These are phyloP conservation scores for Botrytis deweyae DNA, from an alignment of 2,329 filamentous ascomycete genomes.

Conservation along the genomic window DNA sequence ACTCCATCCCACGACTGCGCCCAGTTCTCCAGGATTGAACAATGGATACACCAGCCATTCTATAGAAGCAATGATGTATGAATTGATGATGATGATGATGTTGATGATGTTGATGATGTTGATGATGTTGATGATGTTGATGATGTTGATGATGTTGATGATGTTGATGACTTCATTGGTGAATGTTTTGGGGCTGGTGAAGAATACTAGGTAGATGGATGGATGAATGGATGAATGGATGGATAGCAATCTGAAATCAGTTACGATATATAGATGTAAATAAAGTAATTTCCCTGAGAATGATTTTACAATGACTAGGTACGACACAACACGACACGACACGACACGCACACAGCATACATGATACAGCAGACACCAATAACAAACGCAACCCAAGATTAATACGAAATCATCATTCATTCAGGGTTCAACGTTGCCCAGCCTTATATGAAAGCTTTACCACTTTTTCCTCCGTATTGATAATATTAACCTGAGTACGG, in stretches of 20 bases:
- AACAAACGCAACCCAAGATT: not conserved
- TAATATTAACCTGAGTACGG: not conserved
- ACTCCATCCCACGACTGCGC: not conserved
- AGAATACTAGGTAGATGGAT: too few relatives aligned
- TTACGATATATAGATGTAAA: not conserved
- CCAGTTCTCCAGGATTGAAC: not conserved
- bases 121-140: too few relatives aligned
- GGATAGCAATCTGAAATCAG: not conserved
- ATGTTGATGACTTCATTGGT: constrained; percentile 5
- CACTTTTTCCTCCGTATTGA: not conserved
- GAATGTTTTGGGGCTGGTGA: constrained; percentile 3
- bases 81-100: not conserved
- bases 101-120: too few relatives aligned
- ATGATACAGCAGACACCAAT: not conserved
- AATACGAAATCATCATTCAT: not conserved
- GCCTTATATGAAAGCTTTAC: not conserved
- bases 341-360: too few relatives aligned
- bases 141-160: not conserved
- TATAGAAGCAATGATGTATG: too few relatives aligned
- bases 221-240: not conserved
- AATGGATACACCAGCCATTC: not conserved
- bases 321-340: too few relatives aligned
- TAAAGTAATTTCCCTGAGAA: not conserved
- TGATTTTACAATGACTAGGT: not conserved
- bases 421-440: constrained; percentile 2